Evolutionary conservation across 1,139 yeast species (phyloP), one percentile per base, ranked within the genome.

Genomic region (Kurtzmaniella quercitrusa): DNA sequence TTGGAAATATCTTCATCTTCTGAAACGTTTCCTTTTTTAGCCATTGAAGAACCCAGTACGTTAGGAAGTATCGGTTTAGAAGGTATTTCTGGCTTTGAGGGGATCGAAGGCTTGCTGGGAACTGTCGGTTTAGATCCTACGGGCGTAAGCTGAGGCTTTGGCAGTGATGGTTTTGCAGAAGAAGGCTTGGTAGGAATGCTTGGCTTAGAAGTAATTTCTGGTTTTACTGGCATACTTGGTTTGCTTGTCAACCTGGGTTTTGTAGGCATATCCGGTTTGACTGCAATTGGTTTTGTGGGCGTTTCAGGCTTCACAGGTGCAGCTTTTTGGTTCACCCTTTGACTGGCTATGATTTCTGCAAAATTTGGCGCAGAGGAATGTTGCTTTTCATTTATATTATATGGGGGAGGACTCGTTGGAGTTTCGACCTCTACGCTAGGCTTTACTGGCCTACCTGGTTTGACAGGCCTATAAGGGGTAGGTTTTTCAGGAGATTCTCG

Each of bases 221-320:
- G 56, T 43, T 65, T 66, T n/a, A n/a, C n/a, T n/a, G n/a, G n/a
- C 49, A 65, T 71, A 2, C 53, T 46, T 1, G 76, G 75, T 38
- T 68, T 70, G 18, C 73, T 41, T 33, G 43, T 40, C 18, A 16
- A 1, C 6, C 30, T 15, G 12, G 49, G 47, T 26, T 42, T 40
- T 12, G 33, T 15, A 17, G 43, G 45, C 30, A 38, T 42, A 4
- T 14, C 36, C n/a, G 40, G 45, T 28, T 39, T 42, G 7, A 20
- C n/a, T 5, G 36, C n/a, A 12, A 11, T 32, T 14, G 46, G 45
- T 16, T 44, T 42, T 3, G 17, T 22, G n/a, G 43, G 45, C 36
- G 38, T 38, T 6, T 16, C 14, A n/a, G 37, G 42, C 12, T 39
- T 33, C 16, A 5, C 9, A n/a, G 8, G 5, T 21, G 28, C 39